Evolutionary conservation across 2,329 filamentous ascomycete species (phyloP), one percentile per base, ranked within the genome.

Genomic region (Cladosporium phlei): DNA sequence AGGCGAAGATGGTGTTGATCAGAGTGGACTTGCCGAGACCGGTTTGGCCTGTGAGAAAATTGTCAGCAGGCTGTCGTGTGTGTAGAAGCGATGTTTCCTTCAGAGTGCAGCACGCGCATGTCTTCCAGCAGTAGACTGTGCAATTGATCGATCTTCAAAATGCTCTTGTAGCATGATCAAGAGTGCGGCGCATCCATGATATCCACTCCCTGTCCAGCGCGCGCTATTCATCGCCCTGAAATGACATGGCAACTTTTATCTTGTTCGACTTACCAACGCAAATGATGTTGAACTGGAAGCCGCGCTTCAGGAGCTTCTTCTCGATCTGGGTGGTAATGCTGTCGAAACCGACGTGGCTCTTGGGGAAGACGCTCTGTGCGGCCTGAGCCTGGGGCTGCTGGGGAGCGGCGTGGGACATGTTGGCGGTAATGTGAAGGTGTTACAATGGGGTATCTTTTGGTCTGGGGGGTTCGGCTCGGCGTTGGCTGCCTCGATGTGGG

Each of bases 1-100:
- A 97, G 60, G 93, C 93, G 74, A 98, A 98, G 78, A 98, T 96
- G 73, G 93, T 98, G 81, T 98, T 98, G 80, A 98, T 95, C 68
- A 98, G 76, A 54, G 93, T 98, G 48, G 91, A 97, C 78, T 98
- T 98, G 73, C 93, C 93, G 62, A 98, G 83, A 70, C 93, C 93
- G 53, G 93, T 98, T 77, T 98, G 93, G 66, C 93, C 93, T 97
- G 66, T 53, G 53, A 53, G 14, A 17, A 25, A 19, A 22, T 20
- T 42, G 38, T 42, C 21, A 38, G 22, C 16, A 14, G 9, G 17
- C 16, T 14, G 28, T 14, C n/a, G n/a, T n/a, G n/a, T n/a, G n/a
- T n/a, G n/a, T n/a, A n/a, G n/a, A n/a, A n/a, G n/a, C n/a, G n/a
- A n/a, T n/a, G n/a, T n/a, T n/a, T n/a, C n/a, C n/a, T n/a, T n/a